Base-by-base conservation (phyloP, 2,329 filamentous ascomycete genomes). In the Botrytis sinoallii region DNA sequence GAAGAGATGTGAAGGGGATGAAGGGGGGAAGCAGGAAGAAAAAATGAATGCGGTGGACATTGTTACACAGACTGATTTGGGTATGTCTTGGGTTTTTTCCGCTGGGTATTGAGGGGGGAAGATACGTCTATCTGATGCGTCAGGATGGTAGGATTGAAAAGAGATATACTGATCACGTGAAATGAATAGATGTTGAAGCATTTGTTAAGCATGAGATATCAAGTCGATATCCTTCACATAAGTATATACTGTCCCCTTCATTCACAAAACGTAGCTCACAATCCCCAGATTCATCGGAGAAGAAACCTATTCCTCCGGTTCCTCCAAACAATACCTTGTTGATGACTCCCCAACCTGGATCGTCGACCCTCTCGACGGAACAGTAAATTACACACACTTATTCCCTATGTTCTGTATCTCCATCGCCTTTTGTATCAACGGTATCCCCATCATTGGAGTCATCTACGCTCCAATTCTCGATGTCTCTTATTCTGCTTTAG, bases 361-460 rank as follows among this genome's bases (percentile, higher is more conserved):
- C 78, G 87, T 94, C 59, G 92, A 95, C 81, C 92, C 92, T 16
- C 86, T 94, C 42, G 92, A 94, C 79, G 71, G 71, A 59, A 72
- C 71, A 22, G 71, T 72, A n/a, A 72, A 72, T 25, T 72, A 72
- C 83, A 93, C 92, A 44, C 92, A 94, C 81, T 86, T 93, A 9
- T 93, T 93, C 79, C 91, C 91, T 74, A 93, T 93, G 90, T 94
- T 93, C 83, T 94, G 92, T 81, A 90, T 94, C 61, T 93, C 90
- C 52, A 93, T 94, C 78, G 92, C 86, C 67, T 90, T 94, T 79
- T 84, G 91, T 38, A 79, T 92, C 72, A 82, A 86, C 29, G 85
- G 87, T 10, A 82, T 84, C 42, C 90, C 92, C 4, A 82, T 90
- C 3, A 88, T 94, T 69, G 92, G 92, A 32, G 87, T 93, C 64